A percentile compares a stretch with the other conserved stretches of the same genome.
phyloP scores from a whole-genome alignment of 2,329 filamentous ascomycete species.

The Alternaria sp. region DNA sequence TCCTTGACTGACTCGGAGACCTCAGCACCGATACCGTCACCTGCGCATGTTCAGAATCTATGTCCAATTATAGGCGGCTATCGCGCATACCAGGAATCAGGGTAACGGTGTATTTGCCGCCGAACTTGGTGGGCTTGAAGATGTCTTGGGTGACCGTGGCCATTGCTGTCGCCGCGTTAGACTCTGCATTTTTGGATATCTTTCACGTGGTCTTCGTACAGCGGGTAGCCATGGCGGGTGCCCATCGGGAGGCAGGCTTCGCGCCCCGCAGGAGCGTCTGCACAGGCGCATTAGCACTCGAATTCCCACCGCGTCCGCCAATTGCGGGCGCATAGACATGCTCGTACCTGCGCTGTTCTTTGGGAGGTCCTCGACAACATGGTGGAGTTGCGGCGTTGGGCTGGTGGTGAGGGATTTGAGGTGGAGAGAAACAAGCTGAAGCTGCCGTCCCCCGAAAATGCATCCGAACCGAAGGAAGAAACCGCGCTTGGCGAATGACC shows the following conservation, averaged over 20 bases:
- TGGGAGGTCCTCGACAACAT: constrained; percentile 55
- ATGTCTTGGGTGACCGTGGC: constrained; percentile 87
- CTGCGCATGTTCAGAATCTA: constrained; percentile 49
- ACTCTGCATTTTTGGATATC: background rate
- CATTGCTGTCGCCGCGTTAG: constrained; percentile 38
- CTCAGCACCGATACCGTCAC: constrained; percentile 96
- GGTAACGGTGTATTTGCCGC: constrained; percentile 98
- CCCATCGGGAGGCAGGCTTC: constrained; percentile 55
- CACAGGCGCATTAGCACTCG: constrained; percentile 32
- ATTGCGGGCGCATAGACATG: constrained; percentile 26
- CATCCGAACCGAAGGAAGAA: constrained; percentile 31
- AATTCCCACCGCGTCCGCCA: constrained; percentile 17
- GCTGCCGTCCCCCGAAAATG: constrained; percentile 43
- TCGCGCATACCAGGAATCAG: constrained; percentile 81
- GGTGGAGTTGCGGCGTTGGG: constrained; percentile 36
- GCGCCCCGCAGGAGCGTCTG: constrained; percentile 65
- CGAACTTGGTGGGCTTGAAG: constrained; percentile 99
- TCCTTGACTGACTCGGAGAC: constrained; percentile 98
- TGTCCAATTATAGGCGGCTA: constrained; percentile 18
- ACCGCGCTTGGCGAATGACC: constrained; percentile 38
- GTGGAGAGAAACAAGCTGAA: constrained; percentile 40
- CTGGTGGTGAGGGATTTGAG: constrained; percentile 46
- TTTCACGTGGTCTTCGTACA: constrained; percentile 52
- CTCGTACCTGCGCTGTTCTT: constrained; percentile 57
- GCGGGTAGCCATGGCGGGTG: constrained; percentile 60